Evolutionary conservation across 257 asterid genomes (phyloP), one percentile per base, ranked within the genome.

Genomic region (Solanum pinnatisectum): DNA sequence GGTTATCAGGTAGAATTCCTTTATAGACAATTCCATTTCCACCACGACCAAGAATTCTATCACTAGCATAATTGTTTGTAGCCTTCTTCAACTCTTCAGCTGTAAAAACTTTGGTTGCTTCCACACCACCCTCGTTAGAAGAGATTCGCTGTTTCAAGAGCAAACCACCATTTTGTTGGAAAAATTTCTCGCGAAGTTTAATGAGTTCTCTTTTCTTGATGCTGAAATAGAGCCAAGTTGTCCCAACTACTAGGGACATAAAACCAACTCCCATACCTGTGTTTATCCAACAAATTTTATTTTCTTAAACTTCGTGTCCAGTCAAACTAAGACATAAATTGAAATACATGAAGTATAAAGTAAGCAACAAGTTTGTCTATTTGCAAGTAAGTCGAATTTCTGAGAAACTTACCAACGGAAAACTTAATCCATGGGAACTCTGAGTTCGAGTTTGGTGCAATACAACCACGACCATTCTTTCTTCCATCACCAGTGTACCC

Each of bases 401-500:
- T 56, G 36, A 39, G 60, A 39, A 65, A 30, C 49, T 52, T 92
- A 90, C 92, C 94, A 20, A 89, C 81, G 46, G 92, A 90, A 82
- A 92, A 87, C 35, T 92, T 92, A 44, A 89, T 83, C 18, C 91
- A 89, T 6, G 95, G 98, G 79, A 94, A 94, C 49, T 92, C 84
- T 10, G 94, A 88, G 88, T 33, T 91, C 4, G 63, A 8, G 83
- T 30, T 91, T 3, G 78, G 16, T 68, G 91, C 78, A 85, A 70
- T 91, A 87, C 98, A 96, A 70, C 95, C 94, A 4, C 65, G 84
- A 1, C 94, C 95, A 42, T 56, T 74, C 84, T 88, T 92, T 89
- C 18, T 85, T n/a, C 95, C 98, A 87, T 94, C 93, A 16, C 98
- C 98, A 32, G 10, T 68, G 46, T 88, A 87, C 71, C 98, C 98